phyloP scores from a whole-genome alignment of 1,284 basidiomycete genomes.

The Psilocybe mexicana region DNA sequence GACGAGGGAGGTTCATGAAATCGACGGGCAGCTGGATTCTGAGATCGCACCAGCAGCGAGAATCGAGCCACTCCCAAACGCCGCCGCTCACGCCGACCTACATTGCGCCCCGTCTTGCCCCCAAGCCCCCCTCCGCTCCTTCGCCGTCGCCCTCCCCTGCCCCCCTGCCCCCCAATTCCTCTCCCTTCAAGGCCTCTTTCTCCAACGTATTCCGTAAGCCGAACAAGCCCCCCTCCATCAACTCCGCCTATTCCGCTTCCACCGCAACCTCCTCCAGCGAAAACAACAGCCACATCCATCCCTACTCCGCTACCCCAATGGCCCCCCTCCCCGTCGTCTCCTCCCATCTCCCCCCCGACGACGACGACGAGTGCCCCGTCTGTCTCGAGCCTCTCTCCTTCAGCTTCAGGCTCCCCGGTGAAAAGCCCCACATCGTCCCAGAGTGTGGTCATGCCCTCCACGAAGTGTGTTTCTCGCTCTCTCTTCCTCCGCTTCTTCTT shows the following conservation, averaged over 20 bases:
- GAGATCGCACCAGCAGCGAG: conserved; percentile 33
- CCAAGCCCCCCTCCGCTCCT: conserved; percentile 32
- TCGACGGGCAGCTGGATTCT: conserved; percentile 33
- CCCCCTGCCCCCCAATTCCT: neutral
- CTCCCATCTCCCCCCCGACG: conserved; percentile 58
- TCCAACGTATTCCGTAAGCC: conserved; percentile 38
- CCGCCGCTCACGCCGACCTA: conserved; percentile 47
- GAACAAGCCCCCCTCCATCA: conserved; percentile 25
- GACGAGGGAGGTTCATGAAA: conserved; percentile 35
- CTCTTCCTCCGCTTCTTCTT: conserved; percentile 8
- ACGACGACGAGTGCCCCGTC: conserved; percentile 87
- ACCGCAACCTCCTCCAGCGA: conserved; percentile 35
- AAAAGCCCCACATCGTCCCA: conserved; percentile 96
- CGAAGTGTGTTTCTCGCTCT: conserved; percentile 58
- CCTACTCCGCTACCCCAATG: conserved; percentile 54
- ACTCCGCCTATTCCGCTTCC: conserved; percentile 38
- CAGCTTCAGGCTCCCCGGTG: conserved; percentile 85
- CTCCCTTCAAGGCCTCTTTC: conserved; percentile 31
- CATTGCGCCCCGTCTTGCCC: conserved; percentile 38
- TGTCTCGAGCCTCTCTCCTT: conserved; percentile 90
- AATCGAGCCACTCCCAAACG: conserved; percentile 8
- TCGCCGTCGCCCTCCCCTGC: conserved; percentile 21
- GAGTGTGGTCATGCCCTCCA: conserved; percentile 97
- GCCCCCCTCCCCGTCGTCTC: conserved; percentile 70
- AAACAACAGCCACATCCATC: conserved; percentile 36